These are phyloP conservation scores for Scalesia atractyloides DNA, from an alignment of 129 eudicot genomes.

Conservation along the genomic window DNA sequence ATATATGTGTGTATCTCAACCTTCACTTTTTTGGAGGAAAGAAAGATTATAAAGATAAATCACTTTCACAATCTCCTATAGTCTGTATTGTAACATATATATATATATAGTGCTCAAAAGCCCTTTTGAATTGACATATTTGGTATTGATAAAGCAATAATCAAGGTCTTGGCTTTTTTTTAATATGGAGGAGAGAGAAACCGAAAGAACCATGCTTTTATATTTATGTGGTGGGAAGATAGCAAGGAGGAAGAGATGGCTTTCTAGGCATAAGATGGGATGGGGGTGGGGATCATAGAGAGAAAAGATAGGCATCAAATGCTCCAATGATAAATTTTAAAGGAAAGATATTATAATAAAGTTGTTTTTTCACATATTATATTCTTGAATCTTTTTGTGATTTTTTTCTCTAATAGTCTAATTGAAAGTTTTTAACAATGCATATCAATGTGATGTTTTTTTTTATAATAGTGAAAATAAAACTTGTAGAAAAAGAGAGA, in stretches of 20 bases:
- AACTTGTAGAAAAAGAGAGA: too few species aligned
- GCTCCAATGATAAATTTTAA: constrained; percentile 24
- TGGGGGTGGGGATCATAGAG: constrained; percentile 6
- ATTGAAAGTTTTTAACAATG: neutral
- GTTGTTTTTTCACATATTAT: neutral
- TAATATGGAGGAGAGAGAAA: constrained; percentile 15
- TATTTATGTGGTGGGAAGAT: constrained; percentile 29
- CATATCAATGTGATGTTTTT: neutral
- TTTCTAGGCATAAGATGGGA: constrained; percentile 27
- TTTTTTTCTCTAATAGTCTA: neutral
- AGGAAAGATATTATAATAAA: constrained; percentile 1
- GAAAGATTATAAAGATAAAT: constrained; percentile 24
- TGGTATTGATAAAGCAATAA: constrained; percentile 28
- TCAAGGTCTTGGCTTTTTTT: constrained; percentile 16
- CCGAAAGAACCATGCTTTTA: constrained; percentile 20
- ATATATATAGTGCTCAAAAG: constrained; percentile 30
- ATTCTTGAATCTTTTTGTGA: neutral
- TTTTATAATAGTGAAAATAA: too few species aligned
- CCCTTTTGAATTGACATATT: constrained; percentile 20
- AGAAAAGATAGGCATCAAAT: constrained; percentile 32
- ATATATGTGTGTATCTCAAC: neutral
- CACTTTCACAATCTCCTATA: constrained; percentile 27
- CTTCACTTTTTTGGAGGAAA: constrained; percentile 7
- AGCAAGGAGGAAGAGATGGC: neutral
- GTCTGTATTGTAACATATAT: constrained; percentile 17